phyloP scores from a whole-genome alignment of 768 basidiomycete species.

The Tylopilus balloui region DNA sequence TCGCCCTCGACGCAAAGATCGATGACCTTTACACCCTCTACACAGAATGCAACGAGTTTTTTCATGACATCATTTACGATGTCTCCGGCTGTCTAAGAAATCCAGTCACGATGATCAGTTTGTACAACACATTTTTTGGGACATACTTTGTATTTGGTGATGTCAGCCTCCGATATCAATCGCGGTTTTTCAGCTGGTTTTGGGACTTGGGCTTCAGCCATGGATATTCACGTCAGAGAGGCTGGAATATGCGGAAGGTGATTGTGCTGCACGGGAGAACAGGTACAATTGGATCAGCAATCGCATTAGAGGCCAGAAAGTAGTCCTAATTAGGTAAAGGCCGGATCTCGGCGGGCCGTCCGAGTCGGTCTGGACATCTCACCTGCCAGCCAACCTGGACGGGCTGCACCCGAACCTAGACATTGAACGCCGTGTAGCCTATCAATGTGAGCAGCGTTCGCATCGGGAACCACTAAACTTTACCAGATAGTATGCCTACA shows the following conservation, averaged over 20 bases:
- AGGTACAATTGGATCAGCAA: conserved; percentile 1
- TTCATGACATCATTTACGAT: conserved; percentile 83
- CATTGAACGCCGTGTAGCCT: too few relatives aligned
- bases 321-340: conserved; percentile 26
- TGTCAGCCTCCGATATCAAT: conserved; percentile 63
- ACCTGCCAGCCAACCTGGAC: background rate
- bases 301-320: conserved; percentile 6
- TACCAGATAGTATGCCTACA: conserved; percentile 13
- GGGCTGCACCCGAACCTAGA: too few relatives aligned
- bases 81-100: conserved; percentile 76
- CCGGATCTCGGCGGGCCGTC: background rate
- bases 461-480: background rate
- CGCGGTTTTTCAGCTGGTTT: conserved; percentile 46
- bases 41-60: conserved; percentile 69
- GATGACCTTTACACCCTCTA: conserved; percentile 83
- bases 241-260: conserved; percentile 3
- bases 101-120: conserved; percentile 12
- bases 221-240: conserved; percentile 25
- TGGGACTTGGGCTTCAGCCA: conserved; percentile 57
- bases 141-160: conserved; percentile 83
- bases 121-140: conserved; percentile 9
- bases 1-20: conserved; percentile 93
- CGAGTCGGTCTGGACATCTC: background rate
- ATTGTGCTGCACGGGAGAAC: conserved; percentile 4
- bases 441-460: too few relatives aligned